Conservation (phyloP, 1,139 yeast species). For the Nematodospora anomalae region DNA sequence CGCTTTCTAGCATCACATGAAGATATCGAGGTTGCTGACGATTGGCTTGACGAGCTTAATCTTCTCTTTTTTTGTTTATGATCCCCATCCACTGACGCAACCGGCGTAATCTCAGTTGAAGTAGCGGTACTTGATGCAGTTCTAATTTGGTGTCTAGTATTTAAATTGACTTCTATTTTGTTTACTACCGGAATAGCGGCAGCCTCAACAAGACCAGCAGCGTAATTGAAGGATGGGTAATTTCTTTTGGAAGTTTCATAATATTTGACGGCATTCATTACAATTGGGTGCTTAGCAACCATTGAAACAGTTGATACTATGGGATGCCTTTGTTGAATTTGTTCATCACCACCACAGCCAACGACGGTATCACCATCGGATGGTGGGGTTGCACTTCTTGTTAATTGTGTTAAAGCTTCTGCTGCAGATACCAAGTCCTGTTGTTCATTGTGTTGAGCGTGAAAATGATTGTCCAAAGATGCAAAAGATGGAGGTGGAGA, state of each 20-base stretch:
- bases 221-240: conserved; percentile 60
- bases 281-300: conserved; percentile 49
- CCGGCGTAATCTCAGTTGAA: conserved; percentile 11
- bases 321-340: conserved; percentile 29
- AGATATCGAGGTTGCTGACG: conserved; percentile 16
- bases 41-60: conserved; percentile 14
- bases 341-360: conserved; percentile 10
- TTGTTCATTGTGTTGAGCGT: conserved; percentile 14
- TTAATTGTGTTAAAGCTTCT: conserved; percentile 41
- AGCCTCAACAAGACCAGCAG: conserved; percentile 65
- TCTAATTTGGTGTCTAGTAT: conserved; percentile 37
- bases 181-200: conserved; percentile 60
- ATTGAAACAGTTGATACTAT: conserved; percentile 45
- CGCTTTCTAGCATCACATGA: conserved; percentile 61
- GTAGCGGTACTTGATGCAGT: conserved; percentile 13
- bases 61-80: conserved; percentile 25
- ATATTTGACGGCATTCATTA: conserved; percentile 57
- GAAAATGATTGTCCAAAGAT: conserved; percentile 1
- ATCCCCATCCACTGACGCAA: conserved; percentile 10
- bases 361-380: conserved; percentile 13
- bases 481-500: conserved; percentile 13
- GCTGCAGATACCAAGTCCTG: conserved; percentile 41
- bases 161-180: conserved; percentile 48
- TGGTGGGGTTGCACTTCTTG: conserved; percentile 20
- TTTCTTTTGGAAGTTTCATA: conserved; percentile 57